Percentiles rank a stretch among this genome's conserved stretches.
Conservation (phyloP, 805 yeast genomes). For the Lipomyces starkeyi region DNA sequence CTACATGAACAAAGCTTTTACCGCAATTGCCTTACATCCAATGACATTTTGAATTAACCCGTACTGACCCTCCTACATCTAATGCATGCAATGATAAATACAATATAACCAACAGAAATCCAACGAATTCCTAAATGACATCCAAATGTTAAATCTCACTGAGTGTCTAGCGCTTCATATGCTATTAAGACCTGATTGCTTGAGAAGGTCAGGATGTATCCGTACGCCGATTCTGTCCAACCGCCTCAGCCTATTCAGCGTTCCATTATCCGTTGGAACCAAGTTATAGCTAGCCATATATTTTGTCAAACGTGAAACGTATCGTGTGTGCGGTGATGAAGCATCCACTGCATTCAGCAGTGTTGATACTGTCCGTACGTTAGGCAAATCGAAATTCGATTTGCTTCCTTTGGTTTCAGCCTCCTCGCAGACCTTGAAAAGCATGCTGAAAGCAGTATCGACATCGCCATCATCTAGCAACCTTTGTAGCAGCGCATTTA, state of each 20-base stretch:
- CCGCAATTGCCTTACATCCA: neutral
- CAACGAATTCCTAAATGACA: neutral
- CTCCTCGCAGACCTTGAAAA: constrained; percentile 16
- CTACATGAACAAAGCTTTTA: neutral
- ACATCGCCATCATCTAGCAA: constrained; percentile 15
- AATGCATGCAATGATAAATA: neutral
- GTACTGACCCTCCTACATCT: neutral
- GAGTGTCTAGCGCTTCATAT: neutral
- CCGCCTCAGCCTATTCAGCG: neutral
- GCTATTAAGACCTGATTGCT: neutral
- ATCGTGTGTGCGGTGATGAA: neutral
- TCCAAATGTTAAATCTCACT: neutral
- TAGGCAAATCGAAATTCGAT: constrained; percentile 9
- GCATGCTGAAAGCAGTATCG: constrained; percentile 20
- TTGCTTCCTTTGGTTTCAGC: neutral
- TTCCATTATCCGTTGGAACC: neutral
- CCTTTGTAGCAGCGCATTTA: constrained; percentile 14
- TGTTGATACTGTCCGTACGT: constrained; percentile 6
- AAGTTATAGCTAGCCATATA: neutral
- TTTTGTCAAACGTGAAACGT: constrained; percentile 11
- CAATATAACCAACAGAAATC: neutral
- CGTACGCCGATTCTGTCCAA: neutral
- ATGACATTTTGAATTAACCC: neutral
- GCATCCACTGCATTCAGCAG: constrained; percentile 12
- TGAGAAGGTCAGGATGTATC: neutral